Base-by-base conservation (phyloP, 805 yeast species). In the Zygoascus bituminiphila region DNA sequence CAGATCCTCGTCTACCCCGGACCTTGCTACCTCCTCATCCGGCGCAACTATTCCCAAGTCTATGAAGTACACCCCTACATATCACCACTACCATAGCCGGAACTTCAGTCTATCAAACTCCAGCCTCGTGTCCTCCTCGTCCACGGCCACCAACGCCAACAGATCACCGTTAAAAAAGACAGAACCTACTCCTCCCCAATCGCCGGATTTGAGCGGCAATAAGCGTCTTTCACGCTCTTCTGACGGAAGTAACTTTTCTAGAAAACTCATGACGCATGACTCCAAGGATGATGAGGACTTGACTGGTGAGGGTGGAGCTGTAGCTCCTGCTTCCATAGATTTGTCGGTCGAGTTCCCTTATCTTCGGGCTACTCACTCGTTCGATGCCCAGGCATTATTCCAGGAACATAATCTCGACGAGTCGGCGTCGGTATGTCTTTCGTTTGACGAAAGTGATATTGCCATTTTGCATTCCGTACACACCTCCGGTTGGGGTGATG, bases 401-500 rank as follows among this genome's bases (percentile, higher is more conserved):
- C 51, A 50, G 9, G 48, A 49, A 37, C 53, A 51, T 25, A 42
- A 51, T n/a, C 55, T 53, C 45, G 58, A 62, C 14, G 67, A 64
- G 48, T 63, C 64, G 14, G 46, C 60, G 25, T 52, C 61, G 22
- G 58, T 59, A 4, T 67, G 70, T 49, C 57, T 68, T 24, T 53
- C 64, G 21, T 68, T 70, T 51, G 57, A 53, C 14, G 62, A 60
- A 33, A 61, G 63, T 19, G 73, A 69, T 44, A 53, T 69, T 25
- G 63, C 65, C 7, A 55, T 63, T 39, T 57, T 68, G 24, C 72
- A 69, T 50, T 57, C 63, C 15, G 56, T 65, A n/a, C 72, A 69
- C 49, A 45, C 62, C n/a, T 59, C 70, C 2, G 74, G 74, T 44
- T 70, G 74, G 74, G 70, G 67, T 22, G 72, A 70, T 48, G 73